Conservation (phyloP, 116 monocot genomes). For the Trichopus zeylanicus region DNA sequence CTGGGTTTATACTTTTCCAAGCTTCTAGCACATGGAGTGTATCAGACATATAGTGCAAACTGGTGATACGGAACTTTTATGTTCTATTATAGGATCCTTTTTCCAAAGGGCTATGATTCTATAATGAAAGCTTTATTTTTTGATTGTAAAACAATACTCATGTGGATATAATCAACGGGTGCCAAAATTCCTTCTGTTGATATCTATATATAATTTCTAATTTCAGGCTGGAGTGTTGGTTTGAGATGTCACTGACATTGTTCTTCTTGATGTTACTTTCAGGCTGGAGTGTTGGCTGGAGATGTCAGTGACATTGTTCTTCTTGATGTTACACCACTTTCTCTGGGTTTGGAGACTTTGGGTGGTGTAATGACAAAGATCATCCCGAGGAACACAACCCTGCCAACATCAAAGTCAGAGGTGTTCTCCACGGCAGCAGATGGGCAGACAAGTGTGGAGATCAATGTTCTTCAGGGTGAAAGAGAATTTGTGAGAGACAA, state of each 20-base stretch:
- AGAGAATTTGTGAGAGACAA: slow-evolving; percentile 97
- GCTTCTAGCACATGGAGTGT: too few relatives aligned
- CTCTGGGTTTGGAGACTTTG: slow-evolving; percentile 87
- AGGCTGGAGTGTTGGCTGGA: slow-evolving; percentile 92
- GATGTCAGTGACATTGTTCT: slow-evolving; percentile 97
- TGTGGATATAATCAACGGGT: too few relatives aligned
- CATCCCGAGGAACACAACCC: slow-evolving; percentile 92
- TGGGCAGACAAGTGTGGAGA: slow-evolving; percentile 98
- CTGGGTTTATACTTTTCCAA: too few relatives aligned
- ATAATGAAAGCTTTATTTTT: too few relatives aligned
- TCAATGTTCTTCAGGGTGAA: slow-evolving; percentile 95
- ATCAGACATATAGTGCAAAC: too few relatives aligned
- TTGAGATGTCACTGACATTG: slow-evolving; percentile 94
- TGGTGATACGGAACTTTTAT: too few relatives aligned
- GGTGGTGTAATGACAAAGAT: slow-evolving; percentile 99
- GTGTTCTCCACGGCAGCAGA: slow-evolving; percentile 99
- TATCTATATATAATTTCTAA: neutral
- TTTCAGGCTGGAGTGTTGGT: slow-evolving; percentile 43
- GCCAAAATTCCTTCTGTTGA: too few relatives aligned
- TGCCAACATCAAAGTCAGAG: slow-evolving; percentile 96
- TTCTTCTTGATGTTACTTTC: slow-evolving; percentile 80
- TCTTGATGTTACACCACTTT: slow-evolving; percentile 85
- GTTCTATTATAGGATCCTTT: too few relatives aligned
- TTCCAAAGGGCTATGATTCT: too few relatives aligned
- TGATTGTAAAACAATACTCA: too few relatives aligned